These are phyloP conservation scores for Huiozyma sinensis DNA, from an alignment of 805 yeast genomes.

Conservation along the genomic window DNA sequence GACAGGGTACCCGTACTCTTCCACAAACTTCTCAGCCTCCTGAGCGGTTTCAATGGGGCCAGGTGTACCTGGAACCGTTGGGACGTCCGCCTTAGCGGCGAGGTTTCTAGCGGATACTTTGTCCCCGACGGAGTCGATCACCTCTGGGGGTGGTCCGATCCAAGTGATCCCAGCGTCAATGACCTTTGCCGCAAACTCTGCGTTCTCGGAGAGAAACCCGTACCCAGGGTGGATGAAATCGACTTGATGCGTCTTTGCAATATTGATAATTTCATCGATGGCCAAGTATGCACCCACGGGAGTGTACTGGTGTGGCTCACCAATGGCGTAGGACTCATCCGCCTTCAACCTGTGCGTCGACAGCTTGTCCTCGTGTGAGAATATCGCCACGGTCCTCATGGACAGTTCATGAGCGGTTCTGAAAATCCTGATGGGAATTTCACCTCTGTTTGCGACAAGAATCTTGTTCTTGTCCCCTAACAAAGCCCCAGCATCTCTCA, in stretches of 20 bases:
- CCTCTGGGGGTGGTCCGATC: conserved; percentile 85
- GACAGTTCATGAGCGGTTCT: conserved; percentile 96
- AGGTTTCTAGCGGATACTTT: conserved; percentile 88
- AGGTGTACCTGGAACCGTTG: conserved; percentile 95
- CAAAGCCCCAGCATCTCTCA: conserved; percentile 27
- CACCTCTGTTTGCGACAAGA: conserved; percentile 78
- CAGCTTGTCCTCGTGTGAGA: conserved; percentile 89
- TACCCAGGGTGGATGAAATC: conserved; percentile 91
- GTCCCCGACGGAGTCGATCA: conserved; percentile 93
- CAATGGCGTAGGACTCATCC: conserved; percentile 88
- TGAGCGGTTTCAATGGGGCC: conserved; percentile 81
- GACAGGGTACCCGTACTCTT: conserved; percentile 84
- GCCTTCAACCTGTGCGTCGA: conserved; percentile 93
- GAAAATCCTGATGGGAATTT: conserved; percentile 79
- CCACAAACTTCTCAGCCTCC: conserved; percentile 74
- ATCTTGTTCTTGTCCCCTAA: conserved; percentile 41
- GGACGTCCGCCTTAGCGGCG: conserved; percentile 74
- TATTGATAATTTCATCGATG: conserved; percentile 85
- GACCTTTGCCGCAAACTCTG: conserved; percentile 88
- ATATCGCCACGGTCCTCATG: conserved; percentile 94
- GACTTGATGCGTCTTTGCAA: conserved; percentile 68
- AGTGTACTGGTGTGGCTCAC: conserved; percentile 76
- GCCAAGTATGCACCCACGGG: conserved; percentile 96
- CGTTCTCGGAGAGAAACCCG: conserved; percentile 82
- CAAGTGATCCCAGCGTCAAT: conserved; percentile 85